Conservation (phyloP, 495 filamentous ascomycete genomes). For the Penicillium macrosclerotiorum region DNA sequence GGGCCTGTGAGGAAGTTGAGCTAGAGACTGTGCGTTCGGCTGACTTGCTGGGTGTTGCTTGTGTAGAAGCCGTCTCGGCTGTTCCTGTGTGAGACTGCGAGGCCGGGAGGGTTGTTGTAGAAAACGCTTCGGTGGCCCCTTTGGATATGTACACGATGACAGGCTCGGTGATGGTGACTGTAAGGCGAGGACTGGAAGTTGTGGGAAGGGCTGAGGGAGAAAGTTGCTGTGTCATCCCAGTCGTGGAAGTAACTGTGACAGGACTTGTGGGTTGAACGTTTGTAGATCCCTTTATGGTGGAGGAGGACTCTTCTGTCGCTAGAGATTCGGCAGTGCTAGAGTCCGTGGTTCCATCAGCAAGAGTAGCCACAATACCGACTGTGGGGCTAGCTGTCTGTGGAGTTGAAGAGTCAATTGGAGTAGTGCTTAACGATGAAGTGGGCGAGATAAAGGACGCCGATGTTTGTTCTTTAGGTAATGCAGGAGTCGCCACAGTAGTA, state of each 20-base stretch:
- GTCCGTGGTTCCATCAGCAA: not conserved
- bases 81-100: not conserved
- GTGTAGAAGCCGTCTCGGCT: not conserved
- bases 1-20: not conserved
- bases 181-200: constrained; percentile 1
- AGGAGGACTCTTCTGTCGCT: not conserved
- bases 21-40: not conserved
- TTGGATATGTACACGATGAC: constrained; percentile 14
- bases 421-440: not conserved
- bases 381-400: not conserved
- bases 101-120: not conserved
- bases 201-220: not conserved
- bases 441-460: not conserved
- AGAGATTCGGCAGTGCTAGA: not conserved
- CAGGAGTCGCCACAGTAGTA: not conserved
- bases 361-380: not conserved
- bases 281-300: not conserved
- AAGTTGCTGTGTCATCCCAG: not conserved
- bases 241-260: not conserved
- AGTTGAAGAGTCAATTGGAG: not conserved
- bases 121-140: constrained; percentile 6
- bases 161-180: constrained; percentile 11
- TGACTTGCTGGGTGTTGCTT: not conserved
- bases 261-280: not conserved
- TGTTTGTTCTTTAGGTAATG: too few species aligned